Conservation (phyloP, 495 filamentous ascomycete species). For the Neurospora sp. region DNA sequence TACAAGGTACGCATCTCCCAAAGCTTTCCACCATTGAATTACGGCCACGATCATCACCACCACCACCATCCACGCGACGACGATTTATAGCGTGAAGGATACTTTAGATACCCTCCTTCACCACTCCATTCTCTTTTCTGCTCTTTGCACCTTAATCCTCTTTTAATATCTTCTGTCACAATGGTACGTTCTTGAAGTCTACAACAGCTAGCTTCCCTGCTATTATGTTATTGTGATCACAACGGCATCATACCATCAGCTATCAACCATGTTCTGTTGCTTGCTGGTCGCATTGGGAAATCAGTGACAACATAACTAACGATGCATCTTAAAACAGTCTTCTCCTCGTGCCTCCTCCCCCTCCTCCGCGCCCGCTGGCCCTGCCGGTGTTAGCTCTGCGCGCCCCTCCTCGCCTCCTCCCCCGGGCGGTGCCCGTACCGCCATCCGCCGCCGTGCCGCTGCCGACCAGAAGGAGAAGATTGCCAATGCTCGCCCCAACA, state of each 20-base stretch:
- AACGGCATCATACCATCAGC: not conserved
- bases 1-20: constrained; percentile 6
- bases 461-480: constrained; percentile 92
- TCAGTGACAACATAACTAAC: not conserved
- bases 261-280: not conserved
- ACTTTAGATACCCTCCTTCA: constrained; percentile 10
- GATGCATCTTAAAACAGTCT: constrained; percentile 38
- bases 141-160: constrained; percentile 11
- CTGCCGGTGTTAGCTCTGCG: constrained; percentile 51
- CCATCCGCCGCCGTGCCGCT: constrained; percentile 84
- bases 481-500: constrained; percentile 80
- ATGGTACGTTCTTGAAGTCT: constrained; percentile 12
- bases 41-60: constrained; percentile 1
- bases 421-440: constrained; percentile 91
- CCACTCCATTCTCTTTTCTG: constrained; percentile 12
- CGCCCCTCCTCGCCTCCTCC: constrained; percentile 78
- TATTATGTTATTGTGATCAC: not conserved
- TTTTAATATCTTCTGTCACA: constrained; percentile 18
- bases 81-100: not conserved
- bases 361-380: constrained; percentile 35
- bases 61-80: constrained; percentile 1
- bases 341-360: constrained; percentile 67
- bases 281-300: not conserved
- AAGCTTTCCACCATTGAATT: constrained; percentile 4
- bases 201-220: not conserved